Conservation (phyloP, 2,329 filamentous ascomycete species). For the Stromatinia cepivora region DNA sequence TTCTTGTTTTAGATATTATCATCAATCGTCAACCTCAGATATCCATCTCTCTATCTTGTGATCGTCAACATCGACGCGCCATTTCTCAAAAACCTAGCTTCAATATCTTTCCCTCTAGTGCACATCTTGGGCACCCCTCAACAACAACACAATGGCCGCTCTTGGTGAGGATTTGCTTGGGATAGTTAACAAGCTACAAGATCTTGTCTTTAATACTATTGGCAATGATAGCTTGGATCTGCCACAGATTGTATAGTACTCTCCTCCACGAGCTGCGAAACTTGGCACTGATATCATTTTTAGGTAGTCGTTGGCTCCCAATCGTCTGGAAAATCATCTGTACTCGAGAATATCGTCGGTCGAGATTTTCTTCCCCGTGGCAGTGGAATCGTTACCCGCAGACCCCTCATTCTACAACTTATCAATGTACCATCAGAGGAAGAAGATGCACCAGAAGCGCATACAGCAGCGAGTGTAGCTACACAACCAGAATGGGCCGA, state of each 20-base stretch:
- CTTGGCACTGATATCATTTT: constrained; percentile 28
- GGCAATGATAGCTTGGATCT: constrained; percentile 97
- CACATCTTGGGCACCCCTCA: constrained; percentile 32
- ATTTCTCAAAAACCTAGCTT: constrained; percentile 21
- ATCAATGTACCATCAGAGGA: constrained; percentile 85
- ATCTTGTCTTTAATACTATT: constrained; percentile 99
- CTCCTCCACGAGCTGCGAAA: constrained; percentile 28
- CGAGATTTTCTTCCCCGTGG: constrained; percentile 95
- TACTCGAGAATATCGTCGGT: constrained; percentile 97
- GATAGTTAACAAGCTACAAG: constrained; percentile 97
- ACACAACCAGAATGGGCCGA: constrained; percentile 79
- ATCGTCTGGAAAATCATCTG: constrained; percentile 96
- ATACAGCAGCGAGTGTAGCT: constrained; percentile 73
- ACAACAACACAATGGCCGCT: constrained; percentile 68
- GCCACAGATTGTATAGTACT: constrained; percentile 83
- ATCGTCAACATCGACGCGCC: constrained; percentile 19
- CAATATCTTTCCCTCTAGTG: constrained; percentile 13
- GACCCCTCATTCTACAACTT: constrained; percentile 93
- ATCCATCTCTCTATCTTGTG: constrained; percentile 17
- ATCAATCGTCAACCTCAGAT: constrained; percentile 12
- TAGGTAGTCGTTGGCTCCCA: constrained; percentile 98
- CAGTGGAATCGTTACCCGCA: constrained; percentile 92
- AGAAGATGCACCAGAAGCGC: constrained; percentile 65
- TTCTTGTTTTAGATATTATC: constrained; percentile 4
- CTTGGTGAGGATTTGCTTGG: constrained; percentile 93